Conservation (phyloP, 768 basidiomycete species). For the Lactarius hengduanensis region DNA sequence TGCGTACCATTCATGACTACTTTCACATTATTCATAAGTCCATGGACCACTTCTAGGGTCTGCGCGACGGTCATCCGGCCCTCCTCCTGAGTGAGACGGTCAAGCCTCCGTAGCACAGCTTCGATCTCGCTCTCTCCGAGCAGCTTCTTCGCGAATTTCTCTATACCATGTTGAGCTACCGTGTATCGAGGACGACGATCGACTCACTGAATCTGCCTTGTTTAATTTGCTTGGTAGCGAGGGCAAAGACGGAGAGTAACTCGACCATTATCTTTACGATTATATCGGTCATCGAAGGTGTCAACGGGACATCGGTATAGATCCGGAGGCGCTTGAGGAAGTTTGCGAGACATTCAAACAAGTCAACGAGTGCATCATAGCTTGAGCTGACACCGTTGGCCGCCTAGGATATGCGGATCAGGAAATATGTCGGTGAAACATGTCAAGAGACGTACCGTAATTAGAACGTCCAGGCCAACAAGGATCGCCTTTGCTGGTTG, state of each 20-base stretch:
- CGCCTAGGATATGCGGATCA: not conserved
- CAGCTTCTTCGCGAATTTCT: constrained; percentile 6
- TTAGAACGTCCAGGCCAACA: constrained; percentile 3
- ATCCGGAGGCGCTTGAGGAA: constrained; percentile 10
- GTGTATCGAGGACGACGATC: no score
- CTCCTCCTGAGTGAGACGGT: constrained; percentile 9
- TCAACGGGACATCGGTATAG: not conserved
- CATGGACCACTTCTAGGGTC: not conserved
- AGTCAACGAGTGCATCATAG: not conserved
- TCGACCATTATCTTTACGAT: constrained; percentile 5
- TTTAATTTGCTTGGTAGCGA: constrained; percentile 10
- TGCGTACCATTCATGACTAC: constrained; percentile 8
- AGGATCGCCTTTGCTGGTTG: not conserved
- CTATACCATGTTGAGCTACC: not conserved
- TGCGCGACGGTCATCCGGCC: not conserved
- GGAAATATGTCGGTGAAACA: no score
- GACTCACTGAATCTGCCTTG: constrained; percentile 10
- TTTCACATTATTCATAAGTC: constrained; percentile 2
- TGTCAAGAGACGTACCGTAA: not conserved
- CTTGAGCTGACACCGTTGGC: not conserved
- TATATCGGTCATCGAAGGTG: not conserved
- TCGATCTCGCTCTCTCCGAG: constrained; percentile 14
- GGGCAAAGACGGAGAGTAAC: not conserved
- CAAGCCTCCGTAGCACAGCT: not conserved
- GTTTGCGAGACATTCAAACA: constrained; percentile 10